Percentiles rank a stretch among this genome's conserved stretches.
Evolutionary conservation across 257 asterid genomes (phyloP).

Genomic region (Paulownia fortunei): DNA sequence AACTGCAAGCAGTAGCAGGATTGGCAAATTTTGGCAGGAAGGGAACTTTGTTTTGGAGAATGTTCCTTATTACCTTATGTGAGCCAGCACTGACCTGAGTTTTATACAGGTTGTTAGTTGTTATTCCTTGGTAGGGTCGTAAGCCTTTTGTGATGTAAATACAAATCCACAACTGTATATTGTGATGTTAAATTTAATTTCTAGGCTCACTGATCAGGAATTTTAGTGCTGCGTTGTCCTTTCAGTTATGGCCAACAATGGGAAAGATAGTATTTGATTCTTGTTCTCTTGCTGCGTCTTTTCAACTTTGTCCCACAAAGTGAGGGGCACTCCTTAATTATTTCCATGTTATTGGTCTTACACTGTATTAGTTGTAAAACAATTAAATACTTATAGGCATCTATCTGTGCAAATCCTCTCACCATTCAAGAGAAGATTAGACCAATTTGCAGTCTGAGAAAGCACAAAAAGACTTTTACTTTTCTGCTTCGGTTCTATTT

Average conservation of each 20-base stretch:
- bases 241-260: neutral
- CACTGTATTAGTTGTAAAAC: neutral
- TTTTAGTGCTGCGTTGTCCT: neutral
- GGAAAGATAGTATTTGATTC: too few species aligned
- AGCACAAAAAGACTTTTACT: too few species aligned
- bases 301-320: neutral
- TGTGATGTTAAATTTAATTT: conserved; percentile 4
- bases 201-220: neutral
- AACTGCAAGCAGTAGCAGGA: neutral
- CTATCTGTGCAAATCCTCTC: neutral
- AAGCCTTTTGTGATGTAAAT: conserved; percentile 20
- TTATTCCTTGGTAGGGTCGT: neutral
- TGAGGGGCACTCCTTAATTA: neutral
- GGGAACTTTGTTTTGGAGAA: neutral
- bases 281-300: neutral
- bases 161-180: neutral
- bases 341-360: neutral
- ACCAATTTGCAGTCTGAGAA: too few species aligned
- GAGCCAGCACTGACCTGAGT: neutral
- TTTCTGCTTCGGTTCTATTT: too few species aligned
- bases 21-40: neutral
- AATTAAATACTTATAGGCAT: neutral
- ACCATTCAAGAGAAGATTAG: too few species aligned
- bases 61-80: neutral
- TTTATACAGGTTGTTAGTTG: neutral